Percentiles rank a stretch among this genome's conserved stretches.
Conservation (phyloP, 345 rosid species). For the Rhodamnia rubescens region DNA sequence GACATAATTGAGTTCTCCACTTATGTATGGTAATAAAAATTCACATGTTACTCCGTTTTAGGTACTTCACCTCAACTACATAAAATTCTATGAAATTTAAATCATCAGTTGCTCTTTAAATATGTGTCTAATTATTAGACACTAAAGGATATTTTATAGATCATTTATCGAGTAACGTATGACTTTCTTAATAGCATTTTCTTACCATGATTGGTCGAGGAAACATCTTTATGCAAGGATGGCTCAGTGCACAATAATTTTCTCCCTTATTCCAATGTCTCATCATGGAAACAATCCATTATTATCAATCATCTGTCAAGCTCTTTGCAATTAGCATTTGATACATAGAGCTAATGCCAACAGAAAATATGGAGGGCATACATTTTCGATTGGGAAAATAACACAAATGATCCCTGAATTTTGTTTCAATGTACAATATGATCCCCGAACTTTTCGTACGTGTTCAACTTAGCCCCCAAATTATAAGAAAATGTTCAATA, state of each 20-base stretch:
- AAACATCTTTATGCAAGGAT: neutral
- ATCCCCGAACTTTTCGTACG: too few relatives aligned
- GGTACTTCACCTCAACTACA: neutral
- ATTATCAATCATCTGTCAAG: neutral
- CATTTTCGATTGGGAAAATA: neutral
- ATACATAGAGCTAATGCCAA: neutral
- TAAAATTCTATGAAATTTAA: neutral
- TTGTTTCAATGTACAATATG: too few relatives aligned
- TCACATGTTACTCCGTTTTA: neutral
- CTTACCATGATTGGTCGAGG: neutral
- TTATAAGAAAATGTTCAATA: too few relatives aligned
- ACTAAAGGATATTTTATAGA: neutral
- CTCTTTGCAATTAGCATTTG: neutral
- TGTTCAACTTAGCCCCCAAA: too few relatives aligned
- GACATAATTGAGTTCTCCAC: neutral
- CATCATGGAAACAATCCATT: neutral
- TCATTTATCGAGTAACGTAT: neutral
- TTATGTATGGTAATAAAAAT: neutral
- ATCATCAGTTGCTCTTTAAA: neutral
- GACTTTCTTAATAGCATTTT: neutral
- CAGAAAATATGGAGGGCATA: neutral
- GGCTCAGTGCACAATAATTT: neutral
- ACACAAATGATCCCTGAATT: too few relatives aligned
- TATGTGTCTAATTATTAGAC: neutral
- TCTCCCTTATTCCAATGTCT: neutral